Evolutionary conservation across 306 rosid species (phyloP).

Genomic region (Lablab purpureus): DNA sequence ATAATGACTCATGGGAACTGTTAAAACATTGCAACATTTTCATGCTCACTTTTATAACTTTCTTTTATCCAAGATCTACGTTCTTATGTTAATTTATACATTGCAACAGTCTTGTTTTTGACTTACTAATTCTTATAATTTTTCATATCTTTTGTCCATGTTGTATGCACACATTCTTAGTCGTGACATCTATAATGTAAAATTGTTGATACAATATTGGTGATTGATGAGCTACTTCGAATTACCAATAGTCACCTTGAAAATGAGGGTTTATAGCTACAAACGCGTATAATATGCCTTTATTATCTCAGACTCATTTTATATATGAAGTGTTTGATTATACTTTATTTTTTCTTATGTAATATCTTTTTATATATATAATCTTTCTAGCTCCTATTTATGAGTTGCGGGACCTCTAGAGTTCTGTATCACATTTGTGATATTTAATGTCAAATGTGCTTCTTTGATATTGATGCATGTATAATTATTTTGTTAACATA

Average conservation of each 20-base stretch:
- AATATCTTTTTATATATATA: constrained; percentile 3
- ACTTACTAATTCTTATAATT: not conserved
- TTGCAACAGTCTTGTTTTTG: not conserved
- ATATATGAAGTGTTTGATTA: not conserved
- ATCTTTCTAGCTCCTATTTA: not conserved
- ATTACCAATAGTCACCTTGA: constrained; percentile 12
- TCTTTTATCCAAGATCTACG: not conserved
- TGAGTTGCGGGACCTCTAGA: not conserved
- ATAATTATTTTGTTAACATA: constrained; percentile 37
- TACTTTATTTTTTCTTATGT: not conserved
- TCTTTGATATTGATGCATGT: constrained; percentile 23
- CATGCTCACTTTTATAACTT: not conserved
- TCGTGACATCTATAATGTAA: constrained; percentile 8
- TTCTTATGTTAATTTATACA: not conserved
- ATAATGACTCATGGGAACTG: not conserved
- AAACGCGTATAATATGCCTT: not conserved
- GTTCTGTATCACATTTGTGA: not conserved
- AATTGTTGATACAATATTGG: not conserved
- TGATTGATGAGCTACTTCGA: constrained; percentile 5
- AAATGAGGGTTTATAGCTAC: constrained; percentile 8
- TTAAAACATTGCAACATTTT: not conserved
- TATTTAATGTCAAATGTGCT: not conserved
- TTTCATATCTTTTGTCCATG: not conserved
- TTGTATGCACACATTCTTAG: not conserved
- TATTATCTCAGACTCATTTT: constrained; percentile 2